Evolutionary conservation across 805 yeast species (phyloP), one percentile per base, ranked within the genome.

Genomic region (Sugiyamaella chiloensis): DNA sequence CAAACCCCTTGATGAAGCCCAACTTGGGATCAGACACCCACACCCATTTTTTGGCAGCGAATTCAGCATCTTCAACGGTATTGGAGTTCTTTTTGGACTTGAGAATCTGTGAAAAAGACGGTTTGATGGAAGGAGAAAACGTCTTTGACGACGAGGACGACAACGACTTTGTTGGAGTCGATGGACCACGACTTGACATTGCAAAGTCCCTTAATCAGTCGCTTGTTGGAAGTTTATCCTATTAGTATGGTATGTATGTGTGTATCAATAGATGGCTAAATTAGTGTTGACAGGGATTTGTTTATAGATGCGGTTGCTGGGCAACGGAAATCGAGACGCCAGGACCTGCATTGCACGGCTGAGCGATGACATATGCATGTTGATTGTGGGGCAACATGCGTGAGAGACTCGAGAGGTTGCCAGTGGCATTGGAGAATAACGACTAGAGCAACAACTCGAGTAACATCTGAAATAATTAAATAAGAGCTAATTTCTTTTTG

Each of bases 11-110:
- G 42, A 71, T 67, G 62, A 84, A 88, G 2, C 79, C 75, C 17
- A 71, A 64, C 16, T 68, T 66, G n/a, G 68, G 64, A 58, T 81
- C 84, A 1, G 87, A 80, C 20, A 87, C 71, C 96, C 96, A 88
- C 2, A 87, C 91, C 80, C 83, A 79, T 48, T 78, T 77, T 53
- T 79, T 75, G 50, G 56, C 39, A 19, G 60, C 57, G 31, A 60
- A 60, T 39, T 60, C 63, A 8, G 62, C 61, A 42, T 60, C 57
- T 46, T 53, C 40, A 26, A 52, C 53, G 7, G 56, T 41, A 19
- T 40, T 12, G 37, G 24, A 9, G 46, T 39, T 17, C 23, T 32
- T n/a, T 19, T 31, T 49, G 1, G 49, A 16, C 20, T 34, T 34
- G 23, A 48, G 29, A 24, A 51, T 32, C 32, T 48, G 47, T 8